These are phyloP conservation scores for Zygoascus biomembranicola DNA, from an alignment of 805 yeast species.

Conservation along the genomic window DNA sequence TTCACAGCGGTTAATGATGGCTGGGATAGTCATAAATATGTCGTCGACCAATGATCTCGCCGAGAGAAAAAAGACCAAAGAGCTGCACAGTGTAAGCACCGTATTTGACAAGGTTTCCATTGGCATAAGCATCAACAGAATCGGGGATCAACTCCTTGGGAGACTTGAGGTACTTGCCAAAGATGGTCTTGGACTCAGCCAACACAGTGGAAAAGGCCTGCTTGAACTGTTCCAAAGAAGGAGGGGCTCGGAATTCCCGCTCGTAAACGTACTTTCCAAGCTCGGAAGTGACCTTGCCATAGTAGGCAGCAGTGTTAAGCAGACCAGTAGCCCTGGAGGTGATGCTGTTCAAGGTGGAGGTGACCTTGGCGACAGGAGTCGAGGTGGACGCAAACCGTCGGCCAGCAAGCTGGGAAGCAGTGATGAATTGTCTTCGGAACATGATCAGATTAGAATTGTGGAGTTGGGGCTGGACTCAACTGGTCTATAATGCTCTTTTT, in stretches of 20 bases:
- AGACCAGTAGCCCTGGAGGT: conserved; percentile 33
- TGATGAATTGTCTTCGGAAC: conserved; percentile 6
- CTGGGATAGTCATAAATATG: conserved; percentile 55
- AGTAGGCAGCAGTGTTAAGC: conserved; percentile 62
- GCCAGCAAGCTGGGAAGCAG: conserved; percentile 2
- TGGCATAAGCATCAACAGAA: conserved; percentile 40
- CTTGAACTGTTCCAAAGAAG: conserved; percentile 67
- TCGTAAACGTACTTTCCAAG: conserved; percentile 71
- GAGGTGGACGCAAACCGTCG: conserved; percentile 3
- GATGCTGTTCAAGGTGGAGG: conserved; percentile 25
- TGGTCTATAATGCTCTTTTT: background rate
- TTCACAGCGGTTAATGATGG: background rate
- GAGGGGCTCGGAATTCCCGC: conserved; percentile 92
- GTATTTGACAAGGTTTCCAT: conserved; percentile 53
- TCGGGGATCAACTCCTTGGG: conserved; percentile 49
- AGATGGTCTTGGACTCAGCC: conserved; percentile 32
- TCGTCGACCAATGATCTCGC: conserved; percentile 96
- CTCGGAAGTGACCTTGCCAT: conserved; percentile 59
- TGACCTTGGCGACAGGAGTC: conserved; percentile 22
- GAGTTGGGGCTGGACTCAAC: background rate
- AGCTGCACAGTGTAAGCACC: conserved; percentile 76
- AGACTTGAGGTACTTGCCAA: conserved; percentile 35
- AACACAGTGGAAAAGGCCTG: conserved; percentile 54
- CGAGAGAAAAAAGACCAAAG: conserved; percentile 84
- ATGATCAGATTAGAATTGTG: background rate